Evolutionary conservation across 805 yeast genomes (phyloP), one percentile per base, ranked within the genome.

Genomic region (Saccharomyces paradoxus): DNA sequence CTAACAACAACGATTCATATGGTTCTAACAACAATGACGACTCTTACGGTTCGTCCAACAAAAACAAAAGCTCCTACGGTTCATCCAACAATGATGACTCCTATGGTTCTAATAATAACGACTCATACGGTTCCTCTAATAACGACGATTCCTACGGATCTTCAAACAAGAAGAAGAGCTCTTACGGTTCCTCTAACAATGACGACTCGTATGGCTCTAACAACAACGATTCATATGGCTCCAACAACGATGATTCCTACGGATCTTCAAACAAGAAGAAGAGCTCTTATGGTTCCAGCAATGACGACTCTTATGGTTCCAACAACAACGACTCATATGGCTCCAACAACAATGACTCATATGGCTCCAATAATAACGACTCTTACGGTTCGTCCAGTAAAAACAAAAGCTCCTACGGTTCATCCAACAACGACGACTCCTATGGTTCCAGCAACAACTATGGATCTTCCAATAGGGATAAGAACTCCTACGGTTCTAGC

Each of bases 181-280:
- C 58, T 14, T 54, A 53, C 50, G 56, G 58, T 8, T 37, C 41
- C 7, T 32, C 41, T 4, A n/a, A 32, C 41, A 32, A 32, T 6
- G 51, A 60, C 52, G 59, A 60, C 56, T 63, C 70, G 24, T 68
- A 62, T 56, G 71, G 73, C 47, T 58, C 37, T 21, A 54, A 50
- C 46, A 53, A 62, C 22, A 51, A 50, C 27, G 57, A 53, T 17
- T 53, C 54, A 30, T 53, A 53, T 51, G 41, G 48, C 3, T 37
- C 41, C 8, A 37, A 37, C 22, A 37, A 37, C 10, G 58, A 55
- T 49, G 63, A 61, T 59, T 58, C 59, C 41, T 64, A 64, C 49
- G 67, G 60, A 48, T 55, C 58, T 49, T 65, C 67, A 26, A 54
- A 58, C 54, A 37, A 37, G 22, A 37, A 37, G 12, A 50, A 48